Conservation (phyloP, 352 stramenopile genomes). For the Phytophthora ohioensis region DNA sequence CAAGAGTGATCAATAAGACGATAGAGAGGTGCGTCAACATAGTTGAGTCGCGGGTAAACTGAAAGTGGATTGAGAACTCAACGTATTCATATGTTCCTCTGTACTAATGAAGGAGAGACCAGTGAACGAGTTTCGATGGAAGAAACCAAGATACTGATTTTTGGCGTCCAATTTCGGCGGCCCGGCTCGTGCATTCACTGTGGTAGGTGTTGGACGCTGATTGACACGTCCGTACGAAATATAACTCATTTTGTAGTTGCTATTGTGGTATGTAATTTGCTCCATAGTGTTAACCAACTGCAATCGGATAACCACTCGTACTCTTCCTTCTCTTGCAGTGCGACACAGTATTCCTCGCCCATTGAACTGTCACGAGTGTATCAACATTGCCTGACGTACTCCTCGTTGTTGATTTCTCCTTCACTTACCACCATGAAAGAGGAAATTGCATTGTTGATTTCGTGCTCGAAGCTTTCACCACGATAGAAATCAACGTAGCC, state of each 20-base stretch:
- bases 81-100: not conserved
- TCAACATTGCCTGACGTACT: not conserved
- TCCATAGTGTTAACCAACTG: too few species aligned
- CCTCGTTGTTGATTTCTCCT: not conserved
- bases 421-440: not conserved
- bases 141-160: not conserved
- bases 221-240: not conserved
- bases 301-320: too few species aligned
- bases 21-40: not conserved
- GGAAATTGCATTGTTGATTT: too few species aligned
- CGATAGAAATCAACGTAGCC: too few species aligned
- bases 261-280: too few species aligned
- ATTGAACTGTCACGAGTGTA: too few species aligned
- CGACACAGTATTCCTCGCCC: too few species aligned
- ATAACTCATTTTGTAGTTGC: too few species aligned
- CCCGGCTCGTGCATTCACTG: not conserved
- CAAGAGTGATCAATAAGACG: not conserved
- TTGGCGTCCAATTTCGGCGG: not conserved
- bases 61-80: not conserved
- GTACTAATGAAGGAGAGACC: not conserved
- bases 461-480: too few species aligned
- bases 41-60: not conserved
- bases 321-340: too few species aligned
- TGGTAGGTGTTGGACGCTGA: not conserved
- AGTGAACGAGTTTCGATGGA: too few species aligned